Base-by-base conservation (phyloP, 805 yeast genomes). In the Metschnikowia cerradonensis region DNA sequence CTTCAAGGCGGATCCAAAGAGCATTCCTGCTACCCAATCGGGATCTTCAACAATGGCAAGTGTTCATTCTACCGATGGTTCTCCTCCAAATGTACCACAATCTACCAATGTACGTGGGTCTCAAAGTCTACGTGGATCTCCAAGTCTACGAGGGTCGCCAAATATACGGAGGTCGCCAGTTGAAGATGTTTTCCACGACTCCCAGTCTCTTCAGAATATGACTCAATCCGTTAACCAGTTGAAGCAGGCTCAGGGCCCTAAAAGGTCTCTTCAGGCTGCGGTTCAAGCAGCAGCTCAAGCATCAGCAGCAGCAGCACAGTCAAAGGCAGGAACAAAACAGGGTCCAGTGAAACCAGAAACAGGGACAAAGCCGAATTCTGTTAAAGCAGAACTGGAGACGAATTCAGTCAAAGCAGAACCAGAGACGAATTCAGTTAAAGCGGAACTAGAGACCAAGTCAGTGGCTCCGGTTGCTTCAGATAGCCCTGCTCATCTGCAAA, bases 141-240 rank as follows among this genome's bases (percentile, higher is more conserved):
- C 30, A 8, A 26, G 8, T 26, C 8, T 20, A 11, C 45, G 45
- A 2, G 37, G 14, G 6, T 13, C 38, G 11, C 41, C 34, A 7
- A n/a, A n/a, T n/a, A n/a, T n/a, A n/a, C n/a, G n/a, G n/a, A n/a
- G 14, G 6, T 13, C 38, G 11, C 41, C 34, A 7, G 40, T 44
- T 15, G 47, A 44, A 26, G 47, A 44, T 44, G 47, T 44, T 17
- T 44, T 44, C n/a, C 34, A 44, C 33, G 33, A 44, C 36, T 5
- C 38, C 3, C 32, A 23, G 10, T 35, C 47, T 3, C 38, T 42
- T 6, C 38, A 8, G n/a, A 32, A 42, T n/a, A 22, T 32, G 32
- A 42, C 2, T 10, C 15, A 31, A 19, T 31, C 45, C 7, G 36
- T 4, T 7, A 31, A 19, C 6, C 19, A n/a, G 6, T 35, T 8